These are phyloP conservation scores for Yamadazyma phyllophila DNA, from an alignment of 805 yeast genomes.

Conservation along the genomic window DNA sequence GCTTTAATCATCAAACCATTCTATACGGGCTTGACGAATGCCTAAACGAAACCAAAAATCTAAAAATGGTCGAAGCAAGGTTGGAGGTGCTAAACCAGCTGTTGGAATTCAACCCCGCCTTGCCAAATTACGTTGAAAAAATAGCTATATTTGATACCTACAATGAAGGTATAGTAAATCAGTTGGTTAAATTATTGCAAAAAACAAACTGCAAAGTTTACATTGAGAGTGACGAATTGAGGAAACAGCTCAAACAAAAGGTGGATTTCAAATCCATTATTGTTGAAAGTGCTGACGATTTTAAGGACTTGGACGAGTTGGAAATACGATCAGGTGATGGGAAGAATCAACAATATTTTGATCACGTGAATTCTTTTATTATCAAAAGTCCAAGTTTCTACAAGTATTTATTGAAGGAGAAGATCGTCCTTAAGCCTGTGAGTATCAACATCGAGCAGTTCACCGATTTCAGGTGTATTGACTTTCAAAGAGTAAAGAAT, in stretches of 20 bases:
- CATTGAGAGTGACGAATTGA: slow-evolving; percentile 10
- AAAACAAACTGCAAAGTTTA: slow-evolving; percentile 8
- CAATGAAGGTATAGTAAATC: slow-evolving; percentile 1
- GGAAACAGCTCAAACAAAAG: slow-evolving; percentile 8
- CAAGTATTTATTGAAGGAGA: neutral
- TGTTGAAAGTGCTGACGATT: slow-evolving; percentile 17
- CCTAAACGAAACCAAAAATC: slow-evolving; percentile 2
- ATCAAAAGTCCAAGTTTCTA: slow-evolving; percentile 1
- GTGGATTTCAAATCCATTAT: slow-evolving; percentile 17
- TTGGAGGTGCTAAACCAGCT: slow-evolving; percentile 24
- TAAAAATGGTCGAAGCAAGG: slow-evolving; percentile 8
- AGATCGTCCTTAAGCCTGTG: slow-evolving; percentile 3
- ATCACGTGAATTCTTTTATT: neutral
- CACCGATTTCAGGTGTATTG: slow-evolving; percentile 5
- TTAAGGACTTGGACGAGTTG: slow-evolving; percentile 10
- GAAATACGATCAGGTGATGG: slow-evolving; percentile 9
- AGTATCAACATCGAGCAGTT: slow-evolving; percentile 5
- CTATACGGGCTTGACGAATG: slow-evolving; percentile 23
- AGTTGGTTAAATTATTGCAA: slow-evolving; percentile 8
- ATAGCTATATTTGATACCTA: slow-evolving; percentile 17
- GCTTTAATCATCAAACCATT: slow-evolving; percentile 23
- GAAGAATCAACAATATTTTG: neutral
- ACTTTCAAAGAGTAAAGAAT: slow-evolving; percentile 4
- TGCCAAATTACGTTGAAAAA: slow-evolving; percentile 19
- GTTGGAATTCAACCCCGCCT: slow-evolving; percentile 24